phyloP scores from a whole-genome alignment of 2,329 filamentous ascomycete genomes.

The Leptodontidium sp. region DNA sequence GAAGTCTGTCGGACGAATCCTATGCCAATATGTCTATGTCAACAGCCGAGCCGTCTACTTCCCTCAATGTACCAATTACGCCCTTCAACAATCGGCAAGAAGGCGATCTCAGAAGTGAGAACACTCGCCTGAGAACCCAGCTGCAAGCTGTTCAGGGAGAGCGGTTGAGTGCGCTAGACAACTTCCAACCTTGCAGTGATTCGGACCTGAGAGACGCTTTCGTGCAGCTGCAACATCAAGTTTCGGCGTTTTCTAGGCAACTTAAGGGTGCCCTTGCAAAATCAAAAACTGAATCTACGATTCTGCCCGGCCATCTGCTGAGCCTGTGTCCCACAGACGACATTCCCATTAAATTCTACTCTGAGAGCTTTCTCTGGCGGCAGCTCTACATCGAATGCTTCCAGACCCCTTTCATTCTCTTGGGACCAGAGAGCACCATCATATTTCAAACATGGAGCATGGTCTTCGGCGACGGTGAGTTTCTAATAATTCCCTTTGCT shows the following conservation, averaged over 20 bases:
- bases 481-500: background rate
- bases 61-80: background rate
- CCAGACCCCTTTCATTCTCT: background rate
- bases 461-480: background rate
- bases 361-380: background rate
- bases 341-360: background rate
- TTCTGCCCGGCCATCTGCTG: background rate
- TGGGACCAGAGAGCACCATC: background rate
- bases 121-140: background rate
- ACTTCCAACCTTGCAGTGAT: constrained; percentile 3
- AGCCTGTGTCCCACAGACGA: background rate
- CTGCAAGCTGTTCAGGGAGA: background rate
- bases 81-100: background rate
- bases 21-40: no score
- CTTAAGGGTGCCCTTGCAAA: background rate
- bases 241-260: background rate
- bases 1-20: no score
- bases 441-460: background rate
- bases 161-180: background rate
- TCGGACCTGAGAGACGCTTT: background rate
- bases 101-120: background rate
- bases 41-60: background rate
- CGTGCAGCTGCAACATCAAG: background rate
- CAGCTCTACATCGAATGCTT: background rate
- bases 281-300: background rate